These are phyloP conservation scores for Tillandsia leiboldiana DNA, from an alignment of 176 grass and related monocot species.

Conservation along the genomic window DNA sequence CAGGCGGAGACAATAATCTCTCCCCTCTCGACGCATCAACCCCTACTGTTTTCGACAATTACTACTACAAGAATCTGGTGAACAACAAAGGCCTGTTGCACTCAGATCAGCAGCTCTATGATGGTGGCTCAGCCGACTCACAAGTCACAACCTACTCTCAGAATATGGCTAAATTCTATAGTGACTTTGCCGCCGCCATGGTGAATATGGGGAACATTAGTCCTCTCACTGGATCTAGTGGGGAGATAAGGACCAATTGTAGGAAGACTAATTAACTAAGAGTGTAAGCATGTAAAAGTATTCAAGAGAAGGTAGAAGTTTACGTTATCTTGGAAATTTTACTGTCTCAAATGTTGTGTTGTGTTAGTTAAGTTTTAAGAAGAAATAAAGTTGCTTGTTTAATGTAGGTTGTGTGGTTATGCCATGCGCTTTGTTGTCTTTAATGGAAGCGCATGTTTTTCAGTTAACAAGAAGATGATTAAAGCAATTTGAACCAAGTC, in stretches of 20 bases:
- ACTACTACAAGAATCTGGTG: slow-evolving; percentile 38
- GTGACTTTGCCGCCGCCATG: slow-evolving; percentile 27
- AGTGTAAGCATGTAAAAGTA: not conserved
- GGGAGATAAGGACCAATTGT: slow-evolving; percentile 48
- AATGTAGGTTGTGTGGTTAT: not conserved
- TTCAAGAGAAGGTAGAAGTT: slow-evolving; percentile 9
- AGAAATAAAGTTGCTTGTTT: not conserved
- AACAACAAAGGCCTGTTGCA: slow-evolving; percentile 39
- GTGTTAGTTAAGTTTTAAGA: not conserved
- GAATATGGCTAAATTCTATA: slow-evolving; percentile 19
- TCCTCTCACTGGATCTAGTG: slow-evolving; percentile 37
- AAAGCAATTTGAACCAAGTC: too few species aligned
- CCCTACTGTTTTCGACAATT: slow-evolving; percentile 30
- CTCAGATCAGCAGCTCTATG: slow-evolving; percentile 48
- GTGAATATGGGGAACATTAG: slow-evolving; percentile 58
- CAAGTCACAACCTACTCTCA: slow-evolving; percentile 28
- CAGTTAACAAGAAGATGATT: too few species aligned
- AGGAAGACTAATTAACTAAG: slow-evolving; percentile 34
- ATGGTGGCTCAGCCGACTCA: slow-evolving; percentile 37
- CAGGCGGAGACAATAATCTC: slow-evolving; percentile 39
- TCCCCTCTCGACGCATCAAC: slow-evolving; percentile 37
- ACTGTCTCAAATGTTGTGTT: not conserved
- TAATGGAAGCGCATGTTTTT: too few species aligned
- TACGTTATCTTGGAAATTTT: slow-evolving; percentile 3
- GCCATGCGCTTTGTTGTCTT: not conserved